Base-by-base conservation (phyloP, 2,329 filamentous ascomycete species). In the Ramularia endophylla region DNA sequence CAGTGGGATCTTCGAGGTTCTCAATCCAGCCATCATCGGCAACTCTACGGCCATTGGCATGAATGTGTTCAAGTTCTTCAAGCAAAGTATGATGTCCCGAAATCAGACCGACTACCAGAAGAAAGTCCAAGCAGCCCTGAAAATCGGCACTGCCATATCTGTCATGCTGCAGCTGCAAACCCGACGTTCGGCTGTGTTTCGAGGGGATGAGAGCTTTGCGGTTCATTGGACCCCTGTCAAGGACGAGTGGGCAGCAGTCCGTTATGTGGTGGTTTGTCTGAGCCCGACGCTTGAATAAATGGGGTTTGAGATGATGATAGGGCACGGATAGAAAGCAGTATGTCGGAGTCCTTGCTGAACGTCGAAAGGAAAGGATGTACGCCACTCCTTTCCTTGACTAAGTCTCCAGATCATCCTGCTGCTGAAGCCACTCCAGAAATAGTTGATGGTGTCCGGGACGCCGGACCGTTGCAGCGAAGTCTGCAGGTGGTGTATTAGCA, bases 21-120 rank as follows among this genome's bases (percentile, higher is more conserved):
- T 79, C 1, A 67, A 69, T 9, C 60, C 74, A 8, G 18, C 32
- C 2, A 60, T 59, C 12, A 54, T 62, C 25, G 56, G 61, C 9
- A 56, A 58, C 2, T 51, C 56, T 3, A 60, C 64, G 2, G 58
- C 63, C 12, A 55, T 66, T 35, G 66, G 71, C 34, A 68, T 65
- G 47, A 74, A 80, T 44, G 65, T 78, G 9, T 80, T 80, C 54
- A 65, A 69, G 29, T 68, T 78, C n/a, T 65, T 80, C 4, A 59
- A 65, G 4, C 66, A 72, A n/a, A 65, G 71, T 32, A 64, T 68
- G 1, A 60, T 62, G 13, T 38, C 38, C 17, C 41, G 38, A 2
- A 44, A 46, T n/a, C 65, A 65, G 2, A 69, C 67, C 36, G 60
- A 65, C 0, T 72, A 75, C 59, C 69, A 67, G 48, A 53, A 57